A percentile compares a stretch with the other conserved stretches of the same genome.
phyloP scores from a whole-genome alignment of 306 rosid species.

The Vigna trinervia region DNA sequence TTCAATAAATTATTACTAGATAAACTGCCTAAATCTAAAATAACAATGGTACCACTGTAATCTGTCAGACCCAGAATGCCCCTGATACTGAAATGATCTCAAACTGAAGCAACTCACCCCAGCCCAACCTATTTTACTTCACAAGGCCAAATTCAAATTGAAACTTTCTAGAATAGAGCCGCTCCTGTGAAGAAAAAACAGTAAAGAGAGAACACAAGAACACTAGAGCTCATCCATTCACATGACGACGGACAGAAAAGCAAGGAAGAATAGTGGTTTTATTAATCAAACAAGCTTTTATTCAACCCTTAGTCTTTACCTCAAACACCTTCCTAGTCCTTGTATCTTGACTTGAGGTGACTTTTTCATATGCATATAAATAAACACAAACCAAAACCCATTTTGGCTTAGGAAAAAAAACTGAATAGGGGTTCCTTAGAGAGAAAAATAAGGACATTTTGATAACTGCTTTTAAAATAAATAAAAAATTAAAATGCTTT shows the following conservation, averaged over 20 bases:
- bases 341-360: neutral
- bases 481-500: neutral
- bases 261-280: neutral
- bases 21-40: neutral
- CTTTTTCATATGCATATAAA: neutral
- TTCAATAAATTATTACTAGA: neutral
- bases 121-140: neutral
- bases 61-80: neutral
- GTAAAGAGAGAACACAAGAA: too few relatives aligned
- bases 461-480: neutral
- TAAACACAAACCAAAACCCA: slow-evolving; percentile 15
- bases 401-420: slow-evolving; percentile 26
- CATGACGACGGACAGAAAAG: too few relatives aligned
- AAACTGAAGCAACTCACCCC: neutral
- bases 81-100: neutral
- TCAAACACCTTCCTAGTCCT: neutral
- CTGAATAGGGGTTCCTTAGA: slow-evolving; percentile 9
- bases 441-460: neutral
- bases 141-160: too few relatives aligned
- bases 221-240: too few relatives aligned
- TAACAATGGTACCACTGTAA: neutral
- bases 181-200: too few relatives aligned
- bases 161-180: too few relatives aligned
- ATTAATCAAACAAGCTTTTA: neutral
- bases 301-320: slow-evolving; percentile 33